A percentile compares a stretch with the other conserved stretches of the same genome.
Conservation (phyloP, 345 rosid genomes). For the Excoecaria cochinchinensis region DNA sequence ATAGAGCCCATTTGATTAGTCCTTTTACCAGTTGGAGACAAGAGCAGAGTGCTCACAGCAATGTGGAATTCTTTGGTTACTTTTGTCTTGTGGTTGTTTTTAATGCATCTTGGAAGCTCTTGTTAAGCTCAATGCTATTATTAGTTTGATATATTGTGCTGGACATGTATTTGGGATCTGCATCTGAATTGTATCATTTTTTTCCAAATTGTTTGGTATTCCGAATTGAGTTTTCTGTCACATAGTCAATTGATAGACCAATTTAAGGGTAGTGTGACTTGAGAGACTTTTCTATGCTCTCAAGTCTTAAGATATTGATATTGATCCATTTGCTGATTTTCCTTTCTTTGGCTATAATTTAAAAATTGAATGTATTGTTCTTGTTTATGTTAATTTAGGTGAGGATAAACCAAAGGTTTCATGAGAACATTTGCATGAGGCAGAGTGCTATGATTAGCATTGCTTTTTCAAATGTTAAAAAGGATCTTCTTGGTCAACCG, state of each 20-base stretch:
- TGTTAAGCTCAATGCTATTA: not conserved
- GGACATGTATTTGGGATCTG: not conserved
- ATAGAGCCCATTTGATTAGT: not conserved
- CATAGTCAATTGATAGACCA: too few species aligned
- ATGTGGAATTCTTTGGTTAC: not conserved
- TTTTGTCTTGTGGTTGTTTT: not conserved
- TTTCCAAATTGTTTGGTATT: too few species aligned
- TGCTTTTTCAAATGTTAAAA: slow-evolving; percentile 74
- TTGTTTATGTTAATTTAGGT: slow-evolving; percentile 50
- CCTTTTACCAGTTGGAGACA: not conserved
- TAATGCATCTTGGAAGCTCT: not conserved
- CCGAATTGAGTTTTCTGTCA: too few species aligned
- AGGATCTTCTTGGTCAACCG: slow-evolving; percentile 96
- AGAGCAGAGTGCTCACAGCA: not conserved
- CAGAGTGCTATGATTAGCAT: slow-evolving; percentile 82
- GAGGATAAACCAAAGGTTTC: slow-evolving; percentile 73
- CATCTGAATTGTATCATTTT: too few species aligned
- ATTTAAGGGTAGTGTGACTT: too few species aligned
- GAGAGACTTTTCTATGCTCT: not conserved
- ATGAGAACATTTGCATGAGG: slow-evolving; percentile 88
- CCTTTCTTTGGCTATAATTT: slow-evolving; percentile 13
- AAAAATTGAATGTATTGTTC: slow-evolving; percentile 9
- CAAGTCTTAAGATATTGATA: not conserved
- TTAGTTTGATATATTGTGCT: not conserved
- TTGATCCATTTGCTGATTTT: not conserved